Percentiles rank a stretch among this genome's conserved stretches.
Conservation (phyloP, 164 flowering plant species). For the Tetrastigma voinierianum region DNA sequence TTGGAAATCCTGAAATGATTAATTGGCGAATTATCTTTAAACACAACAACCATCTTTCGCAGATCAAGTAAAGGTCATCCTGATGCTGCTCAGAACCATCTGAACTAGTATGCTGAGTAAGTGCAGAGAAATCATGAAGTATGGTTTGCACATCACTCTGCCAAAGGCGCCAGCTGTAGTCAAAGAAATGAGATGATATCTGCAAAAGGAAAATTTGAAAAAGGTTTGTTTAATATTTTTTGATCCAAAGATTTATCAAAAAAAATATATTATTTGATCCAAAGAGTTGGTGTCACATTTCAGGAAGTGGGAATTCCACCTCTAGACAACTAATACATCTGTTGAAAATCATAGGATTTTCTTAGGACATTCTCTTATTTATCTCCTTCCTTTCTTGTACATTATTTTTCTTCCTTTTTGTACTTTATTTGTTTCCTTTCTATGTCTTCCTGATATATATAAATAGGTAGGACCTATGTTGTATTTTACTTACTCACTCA, state of each 20-base stretch:
- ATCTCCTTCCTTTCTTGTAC: too few relatives aligned
- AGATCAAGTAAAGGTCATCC: slow-evolving; percentile 68
- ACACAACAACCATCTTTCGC: slow-evolving; percentile 93
- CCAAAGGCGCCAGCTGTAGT: slow-evolving; percentile 91
- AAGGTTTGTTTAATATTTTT: not conserved
- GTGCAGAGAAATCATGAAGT: slow-evolving; percentile 57
- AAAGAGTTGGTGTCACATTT: too few relatives aligned
- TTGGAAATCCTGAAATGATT: slow-evolving; percentile 72
- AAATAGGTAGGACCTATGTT: too few relatives aligned
- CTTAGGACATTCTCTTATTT: too few relatives aligned
- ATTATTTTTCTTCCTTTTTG: too few relatives aligned
- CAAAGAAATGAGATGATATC: slow-evolving; percentile 87
- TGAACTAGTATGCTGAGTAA: slow-evolving; percentile 41
- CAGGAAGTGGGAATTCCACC: not conserved
- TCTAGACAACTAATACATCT: not conserved
- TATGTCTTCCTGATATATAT: too few relatives aligned
- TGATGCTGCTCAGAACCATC: slow-evolving; percentile 47
- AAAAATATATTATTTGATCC: too few relatives aligned
- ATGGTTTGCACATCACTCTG: slow-evolving; percentile 78
- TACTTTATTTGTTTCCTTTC: too few relatives aligned
- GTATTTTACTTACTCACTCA: too few relatives aligned
- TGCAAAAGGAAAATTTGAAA: slow-evolving; percentile 33
- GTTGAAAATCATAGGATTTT: too few relatives aligned
- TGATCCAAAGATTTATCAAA: too few relatives aligned
- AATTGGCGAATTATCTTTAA: slow-evolving; percentile 76